These are phyloP conservation scores for Vanrija sp. DNA, from an alignment of 1,284 basidiomycete species.

Conservation along the genomic window DNA sequence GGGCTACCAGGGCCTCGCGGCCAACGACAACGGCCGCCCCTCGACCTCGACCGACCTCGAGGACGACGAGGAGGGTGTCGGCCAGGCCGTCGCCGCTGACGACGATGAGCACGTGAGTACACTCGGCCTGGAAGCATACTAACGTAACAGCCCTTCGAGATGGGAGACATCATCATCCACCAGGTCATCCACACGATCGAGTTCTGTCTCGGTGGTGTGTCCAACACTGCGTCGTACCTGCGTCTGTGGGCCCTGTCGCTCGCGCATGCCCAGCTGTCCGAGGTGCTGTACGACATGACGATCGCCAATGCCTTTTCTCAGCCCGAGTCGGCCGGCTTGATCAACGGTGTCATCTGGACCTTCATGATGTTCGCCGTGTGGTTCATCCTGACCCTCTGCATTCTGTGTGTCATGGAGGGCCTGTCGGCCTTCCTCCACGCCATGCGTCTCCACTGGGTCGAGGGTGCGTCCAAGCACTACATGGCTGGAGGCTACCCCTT, in stretches of 20 bases:
- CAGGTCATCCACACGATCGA: conserved; percentile 98
- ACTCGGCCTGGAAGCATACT: too few species aligned
- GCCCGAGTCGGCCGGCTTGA: conserved; percentile 40
- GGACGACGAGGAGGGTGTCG: conserved; percentile 81
- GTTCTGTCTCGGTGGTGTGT: conserved; percentile 97
- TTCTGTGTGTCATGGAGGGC: conserved; percentile 93
- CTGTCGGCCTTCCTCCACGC: conserved; percentile 94
- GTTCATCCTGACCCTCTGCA: conserved; percentile 71
- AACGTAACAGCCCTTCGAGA: conserved; percentile 56
- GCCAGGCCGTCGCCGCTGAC: conserved; percentile 63
- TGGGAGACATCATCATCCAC: conserved; percentile 92
- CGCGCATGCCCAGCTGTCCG: conserved; percentile 94
- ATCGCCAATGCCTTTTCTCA: conserved; percentile 56
- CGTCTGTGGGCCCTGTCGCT: conserved; percentile 98
- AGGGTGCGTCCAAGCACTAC: conserved; percentile 95
- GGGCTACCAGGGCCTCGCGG: conserved; percentile 69
- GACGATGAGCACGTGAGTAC: conserved; percentile 49
- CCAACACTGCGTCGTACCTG: conserved; percentile 98
- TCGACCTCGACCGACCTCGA: conserved; percentile 52
- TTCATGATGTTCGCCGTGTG: conserved; percentile 69
- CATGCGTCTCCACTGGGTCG: conserved; percentile 87
- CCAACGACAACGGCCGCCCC: conserved; percentile 41
- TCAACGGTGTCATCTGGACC: conserved; percentile 59
- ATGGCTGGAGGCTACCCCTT: conserved; percentile 72
- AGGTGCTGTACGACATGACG: conserved; percentile 89